Evolutionary conservation across 2,329 filamentous ascomycete species (phyloP), one percentile per base, ranked within the genome.

Genomic region (Cephalotrichum gorgonifer): DNA sequence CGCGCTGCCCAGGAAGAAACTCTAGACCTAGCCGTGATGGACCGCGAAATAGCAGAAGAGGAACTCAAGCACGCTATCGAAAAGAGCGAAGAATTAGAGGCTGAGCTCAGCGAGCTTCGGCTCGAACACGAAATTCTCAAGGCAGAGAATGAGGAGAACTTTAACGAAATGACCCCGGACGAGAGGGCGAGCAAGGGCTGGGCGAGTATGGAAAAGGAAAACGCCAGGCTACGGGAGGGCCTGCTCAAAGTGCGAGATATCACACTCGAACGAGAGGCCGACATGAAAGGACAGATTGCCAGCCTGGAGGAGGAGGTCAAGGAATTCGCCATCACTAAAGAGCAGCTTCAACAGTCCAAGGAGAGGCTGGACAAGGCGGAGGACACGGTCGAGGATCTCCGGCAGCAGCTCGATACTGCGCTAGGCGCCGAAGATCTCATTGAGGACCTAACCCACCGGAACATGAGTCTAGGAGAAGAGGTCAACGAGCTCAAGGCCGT

Each of bases 21-120:
- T 6, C 69, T 96, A 59, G 93, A 98, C 66, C 79, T 93, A 65
- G 88, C 89, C 6, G 85, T 87, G 0, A 71, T 98, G 25, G 93
- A 98, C 62, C 81, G 88, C 42, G 91, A 98, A 64, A 95, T 97
- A 86, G 93, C 93, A 0, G 90, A 98, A 64, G 91, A 96, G 65
- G 88, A 83, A 41, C 85, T 87, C 1, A 93, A 97, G 56, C 81
- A 85, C 17, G 73, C 85, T 46, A 93, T 89, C 62, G 76, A 79
- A 2, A 90, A 98, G 60, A 70, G 94, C 23, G 86, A 95, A 33
- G 76, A 80, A 2, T 64, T 95, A 48, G 87, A 88, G 58, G 70
- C 78, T 51, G 88, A 83, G 59, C 68, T 81, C 1, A 90, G 97
- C 62, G 90, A 97, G 63, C 71, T 95, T 7, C 83, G 93, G 57